phyloP scores from a whole-genome alignment of 176 grass and related monocot species.

The Puya raimondii region DNA sequence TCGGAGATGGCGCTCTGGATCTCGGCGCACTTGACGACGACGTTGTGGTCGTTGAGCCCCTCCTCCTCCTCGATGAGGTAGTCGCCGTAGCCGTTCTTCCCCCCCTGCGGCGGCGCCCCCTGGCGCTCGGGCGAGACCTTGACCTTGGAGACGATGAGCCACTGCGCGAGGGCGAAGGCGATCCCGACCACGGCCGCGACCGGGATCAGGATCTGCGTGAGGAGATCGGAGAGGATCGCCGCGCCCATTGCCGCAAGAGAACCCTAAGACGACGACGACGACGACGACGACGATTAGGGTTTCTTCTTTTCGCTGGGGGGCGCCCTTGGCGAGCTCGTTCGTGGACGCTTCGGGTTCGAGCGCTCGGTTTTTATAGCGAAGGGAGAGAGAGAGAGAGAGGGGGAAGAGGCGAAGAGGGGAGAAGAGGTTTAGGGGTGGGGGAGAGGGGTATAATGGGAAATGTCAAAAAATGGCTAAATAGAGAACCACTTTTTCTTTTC shows the following conservation, averaged over 20 bases:
- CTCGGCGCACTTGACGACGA: slow-evolving; percentile 38
- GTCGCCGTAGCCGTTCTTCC: slow-evolving; percentile 44
- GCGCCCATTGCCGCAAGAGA: slow-evolving; percentile 21
- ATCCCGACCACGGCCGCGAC: slow-evolving; percentile 61
- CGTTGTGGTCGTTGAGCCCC: slow-evolving; percentile 21
- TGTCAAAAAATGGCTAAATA: background rate
- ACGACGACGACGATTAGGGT: background rate
- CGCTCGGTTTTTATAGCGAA: background rate
- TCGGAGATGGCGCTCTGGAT: slow-evolving; percentile 43
- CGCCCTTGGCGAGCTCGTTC: too few species aligned
- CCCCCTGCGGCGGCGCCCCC: background rate
- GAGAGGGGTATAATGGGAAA: background rate
- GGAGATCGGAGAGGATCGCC: slow-evolving; percentile 56
- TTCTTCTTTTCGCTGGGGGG: background rate
- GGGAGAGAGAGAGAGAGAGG: background rate
- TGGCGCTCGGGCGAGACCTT: slow-evolving; percentile 36
- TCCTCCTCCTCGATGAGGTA: slow-evolving; percentile 70
- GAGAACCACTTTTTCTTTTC: too few species aligned
- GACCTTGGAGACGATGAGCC: slow-evolving; percentile 64
- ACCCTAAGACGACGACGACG: too few species aligned
- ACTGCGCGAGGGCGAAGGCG: slow-evolving; percentile 64
- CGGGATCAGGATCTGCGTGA: slow-evolving; percentile 61
- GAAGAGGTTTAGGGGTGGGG: background rate
- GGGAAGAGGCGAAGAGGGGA: background rate
- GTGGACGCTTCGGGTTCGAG: background rate